phyloP scores from a whole-genome alignment of 768 basidiomycete species.

The Mycena albidolilacea region DNA sequence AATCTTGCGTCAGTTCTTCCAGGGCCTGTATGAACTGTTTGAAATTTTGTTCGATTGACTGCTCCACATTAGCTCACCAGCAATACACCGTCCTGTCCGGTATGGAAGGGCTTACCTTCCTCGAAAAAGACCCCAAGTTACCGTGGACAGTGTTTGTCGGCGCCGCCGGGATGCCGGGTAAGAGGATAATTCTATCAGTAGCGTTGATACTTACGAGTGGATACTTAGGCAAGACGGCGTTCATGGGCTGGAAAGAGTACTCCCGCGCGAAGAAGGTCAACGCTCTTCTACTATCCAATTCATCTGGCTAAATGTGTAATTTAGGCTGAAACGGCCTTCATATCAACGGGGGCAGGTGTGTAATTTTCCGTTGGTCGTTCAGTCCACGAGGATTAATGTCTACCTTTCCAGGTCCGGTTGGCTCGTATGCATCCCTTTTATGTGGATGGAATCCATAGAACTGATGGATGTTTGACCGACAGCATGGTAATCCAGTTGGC shows the following conservation, averaged over 20 bases:
- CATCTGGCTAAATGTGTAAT: not conserved
- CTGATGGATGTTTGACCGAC: not conserved
- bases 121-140: conserved; percentile 16
- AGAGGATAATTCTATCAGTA: conserved; percentile 2
- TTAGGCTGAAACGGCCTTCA: conserved; percentile 23
- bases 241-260: conserved; percentile 44
- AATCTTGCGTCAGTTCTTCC: conserved; percentile 43
- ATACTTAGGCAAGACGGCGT: conserved; percentile 45
- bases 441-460: not conserved
- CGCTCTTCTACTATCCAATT: not conserved
- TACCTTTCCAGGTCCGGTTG: conserved; percentile 16
- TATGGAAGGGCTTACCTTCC: not conserved
- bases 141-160: conserved; percentile 57
- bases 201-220: not conserved
- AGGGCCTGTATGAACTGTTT: not conserved
- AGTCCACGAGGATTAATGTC: not conserved
- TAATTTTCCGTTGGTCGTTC: not conserved
- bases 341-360: conserved; percentile 16
- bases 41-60: not conserved
- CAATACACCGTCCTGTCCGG: conserved; percentile 12
- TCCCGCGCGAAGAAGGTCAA: conserved; percentile 36
- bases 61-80: conserved; percentile 14
- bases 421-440: conserved; percentile 5
- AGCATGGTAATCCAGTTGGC: conserved; percentile 24
- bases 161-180: conserved; percentile 69